Evolutionary conservation across 1,284 basidiomycete genomes (phyloP), one percentile per base, ranked within the genome.

Genomic region (Fomitiporia mediterranea): DNA sequence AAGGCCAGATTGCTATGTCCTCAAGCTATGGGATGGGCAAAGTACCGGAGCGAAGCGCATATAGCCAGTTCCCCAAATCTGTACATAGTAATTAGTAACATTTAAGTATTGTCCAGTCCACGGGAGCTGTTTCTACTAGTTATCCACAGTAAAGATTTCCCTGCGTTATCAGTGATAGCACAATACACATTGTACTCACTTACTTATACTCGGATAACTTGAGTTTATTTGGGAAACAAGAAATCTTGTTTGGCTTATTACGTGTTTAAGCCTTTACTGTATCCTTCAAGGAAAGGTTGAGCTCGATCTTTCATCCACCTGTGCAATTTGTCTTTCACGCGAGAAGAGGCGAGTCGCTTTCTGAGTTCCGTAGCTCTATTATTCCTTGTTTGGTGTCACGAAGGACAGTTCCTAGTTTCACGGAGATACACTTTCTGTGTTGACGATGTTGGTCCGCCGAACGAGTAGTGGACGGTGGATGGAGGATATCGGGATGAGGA

Each of bases 401-500:
- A 30, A 59, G 21, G 15, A 59, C 5, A n/a, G 19, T 13, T 13
- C 37, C 30, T 4, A 52, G 35, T 9, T 42, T 46, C 7, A 59
- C 7, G 32, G 13, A 11, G 4, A 48, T 30, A 27, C 4, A 3
- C 4, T 23, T 56, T 27, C n/a, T 39, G n/a, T n/a, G 7, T 6
- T 13, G n/a, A 5, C 23, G 21, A 13, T 28, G 19, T 13, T 37
- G 23, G 37, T 44, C 47, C 8, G 47, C 37, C 11, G 21, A 39
- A 34, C 39, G 43, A 9, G 49, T 32, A 13, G 51, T 38, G 30
- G 34, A 17, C n/a, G 50, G 15, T 53, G 56, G 40, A 48, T 43
- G 15, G 57, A 59, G 25, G 37, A 53, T 6, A 47, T 55, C 11
- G 53, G 57, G 6, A 51, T 55, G 40, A 59, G 23, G 34, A 56